Conservation (phyloP, 768 basidiomycete species). For the Trametes villosa region DNA sequence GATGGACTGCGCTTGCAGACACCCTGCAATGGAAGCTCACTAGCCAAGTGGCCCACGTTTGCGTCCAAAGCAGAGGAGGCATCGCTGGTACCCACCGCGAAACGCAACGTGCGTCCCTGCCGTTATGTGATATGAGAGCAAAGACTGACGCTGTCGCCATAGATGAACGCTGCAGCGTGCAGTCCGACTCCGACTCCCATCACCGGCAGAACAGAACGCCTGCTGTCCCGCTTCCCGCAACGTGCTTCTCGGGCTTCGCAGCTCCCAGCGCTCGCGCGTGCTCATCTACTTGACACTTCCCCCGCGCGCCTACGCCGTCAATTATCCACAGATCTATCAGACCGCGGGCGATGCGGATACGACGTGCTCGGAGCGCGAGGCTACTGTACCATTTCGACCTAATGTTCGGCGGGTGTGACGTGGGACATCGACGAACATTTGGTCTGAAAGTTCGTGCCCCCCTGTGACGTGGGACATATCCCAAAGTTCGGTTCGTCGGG, state of each 20-base stretch:
- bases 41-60: background rate
- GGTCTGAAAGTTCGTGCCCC: background rate
- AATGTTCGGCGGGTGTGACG: background rate
- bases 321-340: conserved; percentile 4
- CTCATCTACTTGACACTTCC: background rate
- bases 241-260: conserved; percentile 16
- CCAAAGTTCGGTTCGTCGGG: too few relatives aligned
- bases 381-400: background rate
- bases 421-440: too few relatives aligned
- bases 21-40: background rate
- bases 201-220: conserved; percentile 10
- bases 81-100: background rate
- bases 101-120: conserved; percentile 5
- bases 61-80: background rate
- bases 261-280: conserved; percentile 4
- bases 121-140: background rate
- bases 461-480: too few relatives aligned
- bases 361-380: conserved; percentile 6
- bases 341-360: conserved; percentile 3
- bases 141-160: too few relatives aligned
- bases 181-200: conserved; percentile 11
- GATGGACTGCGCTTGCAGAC: background rate
- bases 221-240: background rate
- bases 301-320: background rate
- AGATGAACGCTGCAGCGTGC: too few relatives aligned